Evolutionary conservation across 2,329 filamentous ascomycete genomes (phyloP), one percentile per base, ranked within the genome.

Genomic region (Chrysosphaeria jannelii): DNA sequence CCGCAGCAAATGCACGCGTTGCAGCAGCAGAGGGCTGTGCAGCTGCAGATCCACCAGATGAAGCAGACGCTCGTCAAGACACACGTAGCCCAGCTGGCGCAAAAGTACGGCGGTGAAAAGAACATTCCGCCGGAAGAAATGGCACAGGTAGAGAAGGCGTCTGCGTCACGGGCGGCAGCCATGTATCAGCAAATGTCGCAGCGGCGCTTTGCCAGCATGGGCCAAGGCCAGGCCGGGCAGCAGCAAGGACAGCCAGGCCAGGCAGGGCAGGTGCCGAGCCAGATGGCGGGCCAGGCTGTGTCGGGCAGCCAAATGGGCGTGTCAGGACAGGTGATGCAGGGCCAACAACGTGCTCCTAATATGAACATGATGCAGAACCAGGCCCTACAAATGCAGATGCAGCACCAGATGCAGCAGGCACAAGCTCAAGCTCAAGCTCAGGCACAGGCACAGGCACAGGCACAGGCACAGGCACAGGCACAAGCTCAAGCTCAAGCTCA

Each of bases 21-120:
- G 20, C 14, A 23, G 2, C 44, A 48, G 19, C 46, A 49, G 24
- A 50, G 7, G 16, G 7, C n/a, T 7, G 7, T 18, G n/a, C 16
- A n/a, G 16, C 16, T 18, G 16, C 7, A 7, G 16, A n/a, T 18
- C 7, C n/a, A 7, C 7, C 7, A 7, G 16, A n/a, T 18, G 16
- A 7, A 7, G 16, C 7, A n/a, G 16, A n/a, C n/a, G 16, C 16
- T n/a, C 7, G 7, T 18, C 16, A 7, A n/a, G 16, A n/a, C 16
- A 18, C n/a, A n/a, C 16, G 7, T 7, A n/a, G 16, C 16, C n/a
- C n/a, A n/a, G n/a, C n/a, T n/a, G n/a, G n/a, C n/a, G n/a, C n/a
- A n/a, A n/a, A n/a, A n/a, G n/a, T n/a, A n/a, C n/a, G n/a, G n/a
- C n/a, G n/a, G n/a, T n/a, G n/a, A n/a, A n/a, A n/a, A n/a, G n/a